phyloP scores from a whole-genome alignment of 768 basidiomycete genomes.

The Vararia minispora region DNA sequence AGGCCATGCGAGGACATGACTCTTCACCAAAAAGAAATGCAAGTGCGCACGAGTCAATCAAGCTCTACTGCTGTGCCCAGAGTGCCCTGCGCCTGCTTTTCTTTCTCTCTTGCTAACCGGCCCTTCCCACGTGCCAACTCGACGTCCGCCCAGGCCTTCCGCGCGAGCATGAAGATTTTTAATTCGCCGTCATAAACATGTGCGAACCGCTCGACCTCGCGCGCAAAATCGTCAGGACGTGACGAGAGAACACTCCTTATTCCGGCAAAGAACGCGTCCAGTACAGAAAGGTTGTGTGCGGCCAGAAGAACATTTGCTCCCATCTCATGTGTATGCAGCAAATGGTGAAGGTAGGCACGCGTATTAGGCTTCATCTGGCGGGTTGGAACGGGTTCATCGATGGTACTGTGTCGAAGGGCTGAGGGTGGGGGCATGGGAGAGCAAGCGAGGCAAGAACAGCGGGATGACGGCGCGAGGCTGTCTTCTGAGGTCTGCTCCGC shows the following conservation, averaged over 20 bases:
- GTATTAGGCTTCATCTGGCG: conserved; percentile 24
- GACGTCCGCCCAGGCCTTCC: conserved; percentile 48
- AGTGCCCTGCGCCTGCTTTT: conserved; percentile 19
- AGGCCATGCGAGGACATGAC: too few relatives aligned
- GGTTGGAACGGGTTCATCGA: conserved; percentile 20
- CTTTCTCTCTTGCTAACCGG: conserved; percentile 53
- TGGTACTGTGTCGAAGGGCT: conserved; percentile 13
- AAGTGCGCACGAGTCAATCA: too few relatives aligned
- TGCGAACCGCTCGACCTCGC: conserved; percentile 41
- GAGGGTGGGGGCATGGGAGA: conserved; percentile 12
- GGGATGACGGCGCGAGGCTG: conserved; percentile 34
- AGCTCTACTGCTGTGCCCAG: conserved; percentile 12
- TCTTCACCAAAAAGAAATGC: too few relatives aligned
- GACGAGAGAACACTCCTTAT: conserved; percentile 31
- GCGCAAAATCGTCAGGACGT: conserved; percentile 19
- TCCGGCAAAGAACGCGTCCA: conserved; percentile 52
- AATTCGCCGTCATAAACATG: conserved; percentile 38
- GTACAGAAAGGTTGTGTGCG: conserved; percentile 64
- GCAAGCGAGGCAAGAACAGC: conserved; percentile 20
- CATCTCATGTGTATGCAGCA: conserved; percentile 87
- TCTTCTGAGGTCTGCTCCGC: conserved; percentile 26
- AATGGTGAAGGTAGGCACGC: conserved; percentile 73
- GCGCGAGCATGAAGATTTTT: conserved; percentile 40
- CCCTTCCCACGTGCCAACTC: conserved; percentile 69
- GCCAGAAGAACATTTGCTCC: conserved; percentile 65